phyloP scores from a whole-genome alignment of 192 early-diverging fungal species.

The Spizellomyces punctatus region DNA sequence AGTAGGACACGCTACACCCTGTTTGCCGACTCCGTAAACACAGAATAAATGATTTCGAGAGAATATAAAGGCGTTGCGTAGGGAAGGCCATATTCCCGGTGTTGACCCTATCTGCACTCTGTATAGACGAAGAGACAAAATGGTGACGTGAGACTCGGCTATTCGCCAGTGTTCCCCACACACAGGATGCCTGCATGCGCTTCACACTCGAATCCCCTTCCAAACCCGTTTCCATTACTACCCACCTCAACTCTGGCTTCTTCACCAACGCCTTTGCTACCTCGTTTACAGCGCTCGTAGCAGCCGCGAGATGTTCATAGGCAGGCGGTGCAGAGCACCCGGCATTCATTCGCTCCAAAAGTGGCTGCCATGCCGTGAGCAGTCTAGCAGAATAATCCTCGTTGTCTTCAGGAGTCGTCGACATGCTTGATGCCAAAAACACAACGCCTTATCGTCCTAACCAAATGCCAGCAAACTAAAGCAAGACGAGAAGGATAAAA shows the following conservation, averaged over 20 bases:
- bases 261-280: slow-evolving; percentile 19
- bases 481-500: no score
- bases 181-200: not conserved
- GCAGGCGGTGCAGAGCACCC: slow-evolving; percentile 29
- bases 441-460: no score
- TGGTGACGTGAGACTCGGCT: not conserved
- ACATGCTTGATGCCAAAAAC: no score
- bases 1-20: slow-evolving; percentile 34
- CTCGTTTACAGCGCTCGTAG: slow-evolving; percentile 4
- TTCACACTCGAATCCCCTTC: not conserved
- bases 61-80: slow-evolving; percentile 20
- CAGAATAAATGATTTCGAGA: slow-evolving; percentile 37
- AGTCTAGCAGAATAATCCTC: not conserved
- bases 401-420: no score
- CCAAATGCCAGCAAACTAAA: no score
- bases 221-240: not conserved
- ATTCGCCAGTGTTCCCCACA: not conserved
- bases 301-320: slow-evolving; percentile 29
- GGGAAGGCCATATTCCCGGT: slow-evolving; percentile 17
- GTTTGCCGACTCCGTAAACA: slow-evolving; percentile 34
- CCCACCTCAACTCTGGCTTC: slow-evolving; percentile 4
- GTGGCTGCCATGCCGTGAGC: slow-evolving; percentile 26
- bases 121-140: not conserved
- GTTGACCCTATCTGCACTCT: slow-evolving; percentile 1
- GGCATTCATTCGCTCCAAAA: slow-evolving; percentile 29